Conservation (phyloP, 306 rosid species). For the Corylus heterophylla region DNA sequence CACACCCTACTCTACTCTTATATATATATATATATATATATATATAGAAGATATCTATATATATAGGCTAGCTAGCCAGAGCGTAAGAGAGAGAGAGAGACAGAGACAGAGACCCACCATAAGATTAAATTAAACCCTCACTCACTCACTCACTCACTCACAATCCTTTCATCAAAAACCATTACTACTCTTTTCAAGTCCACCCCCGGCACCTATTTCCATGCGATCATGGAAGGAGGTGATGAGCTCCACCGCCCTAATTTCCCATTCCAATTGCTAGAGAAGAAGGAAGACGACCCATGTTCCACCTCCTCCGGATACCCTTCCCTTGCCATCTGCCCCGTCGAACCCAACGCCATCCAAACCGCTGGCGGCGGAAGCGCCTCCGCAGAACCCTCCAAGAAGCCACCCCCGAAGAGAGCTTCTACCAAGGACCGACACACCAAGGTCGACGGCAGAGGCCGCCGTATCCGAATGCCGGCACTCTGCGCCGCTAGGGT, state of each 20-base stretch:
- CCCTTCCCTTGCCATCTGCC: conserved; percentile 58
- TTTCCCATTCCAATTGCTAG: conserved; percentile 86
- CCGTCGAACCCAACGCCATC: conserved; percentile 32
- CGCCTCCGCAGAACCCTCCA: conserved; percentile 41
- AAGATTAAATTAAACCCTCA: conserved; percentile 28
- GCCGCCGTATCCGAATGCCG: conserved; percentile 92
- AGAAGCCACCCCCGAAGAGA: conserved; percentile 68
- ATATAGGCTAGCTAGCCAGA: too few species aligned
- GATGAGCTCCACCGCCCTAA: conserved; percentile 72
- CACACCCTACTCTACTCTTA: not conserved
- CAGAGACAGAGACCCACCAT: conserved; percentile 38
- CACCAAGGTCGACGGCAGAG: conserved; percentile 84
- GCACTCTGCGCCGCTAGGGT: conserved; percentile 90
- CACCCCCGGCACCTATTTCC: conserved; percentile 22
- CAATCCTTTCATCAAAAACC: conserved; percentile 22
- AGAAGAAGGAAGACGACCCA: conserved; percentile 81
- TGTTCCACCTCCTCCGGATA: conserved; percentile 52
- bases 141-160: conserved; percentile 13
- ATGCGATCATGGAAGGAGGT: conserved; percentile 88
- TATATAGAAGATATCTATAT: too few species aligned
- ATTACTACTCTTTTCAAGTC: too few species aligned
- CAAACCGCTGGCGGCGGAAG: not conserved
- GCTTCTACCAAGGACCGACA: conserved; percentile 90
- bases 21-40: too few species aligned
- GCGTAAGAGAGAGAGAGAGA: not conserved